Percentiles rank a stretch among this genome's conserved stretches.
phyloP scores from a whole-genome alignment of 2,329 filamentous ascomycete genomes.

The Alternaria ventricosa region DNA sequence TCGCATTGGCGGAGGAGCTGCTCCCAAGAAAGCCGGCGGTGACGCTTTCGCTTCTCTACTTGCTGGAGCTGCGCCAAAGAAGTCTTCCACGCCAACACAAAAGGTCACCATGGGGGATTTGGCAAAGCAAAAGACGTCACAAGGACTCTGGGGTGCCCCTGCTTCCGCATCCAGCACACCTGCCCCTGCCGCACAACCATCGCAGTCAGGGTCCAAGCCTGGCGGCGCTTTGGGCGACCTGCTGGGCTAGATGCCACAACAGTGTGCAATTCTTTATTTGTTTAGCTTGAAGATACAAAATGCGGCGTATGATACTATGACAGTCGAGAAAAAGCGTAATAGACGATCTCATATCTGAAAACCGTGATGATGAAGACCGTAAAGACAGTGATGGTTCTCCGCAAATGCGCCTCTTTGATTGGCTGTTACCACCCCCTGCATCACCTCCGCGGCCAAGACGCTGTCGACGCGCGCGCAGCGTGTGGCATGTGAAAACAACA shows the following conservation, averaged over 20 bases:
- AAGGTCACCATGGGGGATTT: slow-evolving; percentile 87
- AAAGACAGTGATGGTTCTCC: background rate
- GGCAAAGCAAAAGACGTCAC: slow-evolving; percentile 96
- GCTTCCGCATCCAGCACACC: slow-evolving; percentile 50
- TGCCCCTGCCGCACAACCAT: slow-evolving; percentile 32
- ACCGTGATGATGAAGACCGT: background rate
- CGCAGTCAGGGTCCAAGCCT: slow-evolving; percentile 42
- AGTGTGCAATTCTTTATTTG: background rate
- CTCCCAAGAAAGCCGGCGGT: slow-evolving; percentile 63
- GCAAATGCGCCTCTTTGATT: slow-evolving; percentile 10
- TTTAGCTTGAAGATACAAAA: slow-evolving; percentile 8
- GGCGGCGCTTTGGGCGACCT: slow-evolving; percentile 47
- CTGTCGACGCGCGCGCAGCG: slow-evolving; percentile 9
- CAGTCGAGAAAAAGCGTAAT: background rate
- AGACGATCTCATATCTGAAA: background rate
- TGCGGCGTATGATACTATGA: background rate
- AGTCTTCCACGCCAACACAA: slow-evolving; percentile 65
- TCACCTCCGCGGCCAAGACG: slow-evolving; percentile 6
- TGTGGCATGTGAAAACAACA: slow-evolving; percentile 10
- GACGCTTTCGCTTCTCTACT: slow-evolving; percentile 93
- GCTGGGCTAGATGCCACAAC: slow-evolving; percentile 34
- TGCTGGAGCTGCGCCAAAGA: slow-evolving; percentile 78
- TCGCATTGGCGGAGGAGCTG: slow-evolving; percentile 48
- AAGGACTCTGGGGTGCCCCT: slow-evolving; percentile 88
- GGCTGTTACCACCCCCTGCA: slow-evolving; percentile 2